A percentile compares a stretch with the other conserved stretches of the same genome.
Conservation (phyloP, 108 stramenopile species). For the Skeletonema tropicum region DNA sequence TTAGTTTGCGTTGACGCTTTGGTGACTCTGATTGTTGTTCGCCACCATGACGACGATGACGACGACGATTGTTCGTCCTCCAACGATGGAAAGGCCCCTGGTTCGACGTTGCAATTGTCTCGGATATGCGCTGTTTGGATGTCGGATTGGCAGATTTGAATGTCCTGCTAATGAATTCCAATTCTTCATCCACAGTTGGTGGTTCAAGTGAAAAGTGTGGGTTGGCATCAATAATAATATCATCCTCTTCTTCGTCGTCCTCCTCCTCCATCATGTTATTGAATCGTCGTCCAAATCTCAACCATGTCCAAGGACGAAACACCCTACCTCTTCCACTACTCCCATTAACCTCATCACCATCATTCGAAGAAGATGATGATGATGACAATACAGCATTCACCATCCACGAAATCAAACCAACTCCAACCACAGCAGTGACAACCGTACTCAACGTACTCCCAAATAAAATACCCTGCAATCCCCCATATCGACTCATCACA, state of each 20-base stretch:
- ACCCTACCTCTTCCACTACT: background rate
- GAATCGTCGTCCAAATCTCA: background rate
- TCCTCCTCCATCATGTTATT: background rate
- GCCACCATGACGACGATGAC: background rate
- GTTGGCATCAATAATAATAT: slow-evolving; percentile 6
- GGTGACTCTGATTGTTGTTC: background rate
- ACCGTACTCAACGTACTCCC: background rate
- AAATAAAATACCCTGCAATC: background rate
- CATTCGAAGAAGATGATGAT: background rate
- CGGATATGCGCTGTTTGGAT: slow-evolving; percentile 18
- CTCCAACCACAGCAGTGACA: background rate
- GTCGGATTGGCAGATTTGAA: slow-evolving; percentile 37
- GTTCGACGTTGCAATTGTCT: slow-evolving; percentile 4
- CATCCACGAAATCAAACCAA: slow-evolving; percentile 5
- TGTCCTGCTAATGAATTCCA: slow-evolving; percentile 26
- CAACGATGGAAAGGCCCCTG: background rate
- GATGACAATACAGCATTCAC: background rate
- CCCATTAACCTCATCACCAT: background rate
- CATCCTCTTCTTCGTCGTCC: slow-evolving; percentile 15
- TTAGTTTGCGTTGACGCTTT: slow-evolving; percentile 26
- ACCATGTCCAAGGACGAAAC: background rate
- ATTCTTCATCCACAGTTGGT: slow-evolving; percentile 35
- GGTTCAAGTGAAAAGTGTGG: slow-evolving; percentile 2
- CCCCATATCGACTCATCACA: slow-evolving; percentile 2
- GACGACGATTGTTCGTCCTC: background rate